Base-by-base conservation (phyloP, 2,329 filamentous ascomycete species). In the Dactylellina drechsleri region DNA sequence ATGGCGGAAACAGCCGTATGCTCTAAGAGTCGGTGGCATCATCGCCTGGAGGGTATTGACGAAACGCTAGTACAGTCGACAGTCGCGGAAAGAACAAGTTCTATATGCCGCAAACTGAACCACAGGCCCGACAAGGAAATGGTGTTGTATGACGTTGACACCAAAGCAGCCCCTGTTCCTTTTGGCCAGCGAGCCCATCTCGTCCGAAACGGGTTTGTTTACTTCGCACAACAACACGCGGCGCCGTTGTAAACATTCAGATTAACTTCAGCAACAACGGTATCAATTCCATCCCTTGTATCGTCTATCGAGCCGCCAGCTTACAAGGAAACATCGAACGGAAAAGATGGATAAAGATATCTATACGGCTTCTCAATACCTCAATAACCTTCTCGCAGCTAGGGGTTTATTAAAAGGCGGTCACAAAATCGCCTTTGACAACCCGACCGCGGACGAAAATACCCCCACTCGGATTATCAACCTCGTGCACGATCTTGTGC, bases 401-500 rank as follows among this genome's bases (percentile, higher is more conserved):
- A 84, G 89, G 73, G 89, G 89, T 2, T 83, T 91, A 8, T 81
- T 91, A 23, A 85, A 87, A 78, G 88, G 90, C 86, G 88, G 90
- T 78, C 88, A 90, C 79, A 85, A 84, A 49, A 91, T 99, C 82
- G 90, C 97, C 82, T 99, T 99, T 81, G 89, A 91, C 74, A 85
- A 88, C 76, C 90, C 91, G 7, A 87, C 87, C 62, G 85, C 87
- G 77, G 86, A 85, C 72, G 87, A 89, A 77, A 86, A 86, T 16
- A 87, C 16, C 85, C 87, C 43, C 86, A 87, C 80, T 87, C 86
- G 59, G 91, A 90, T 98, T 79, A 97, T 99, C 83, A 91, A 94
- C 80, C 86, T 99, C 23, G 89, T 99, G 57, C 97, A 99, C 82
- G 95, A 99, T 81, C 83, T 99, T 78, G 92, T 99, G 72, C 82